Percentiles rank a stretch among this genome's conserved stretches.
These are phyloP conservation scores for Rhodotorula taiwanensis DNA, from an alignment of 768 basidiomycete species.

Conservation along the genomic window DNA sequence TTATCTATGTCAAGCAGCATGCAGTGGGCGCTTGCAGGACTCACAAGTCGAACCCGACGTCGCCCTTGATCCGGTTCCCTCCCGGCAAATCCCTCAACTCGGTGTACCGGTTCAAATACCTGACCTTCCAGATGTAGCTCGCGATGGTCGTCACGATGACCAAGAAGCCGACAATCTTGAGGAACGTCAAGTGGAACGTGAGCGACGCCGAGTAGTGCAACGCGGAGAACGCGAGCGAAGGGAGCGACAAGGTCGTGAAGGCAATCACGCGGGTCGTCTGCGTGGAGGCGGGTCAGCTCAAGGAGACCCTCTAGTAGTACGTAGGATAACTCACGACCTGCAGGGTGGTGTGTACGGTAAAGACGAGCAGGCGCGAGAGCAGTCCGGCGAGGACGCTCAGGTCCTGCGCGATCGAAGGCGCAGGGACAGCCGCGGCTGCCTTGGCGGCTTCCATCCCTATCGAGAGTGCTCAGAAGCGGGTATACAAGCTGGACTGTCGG, in stretches of 20 bases:
- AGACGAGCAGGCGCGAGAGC: not conserved
- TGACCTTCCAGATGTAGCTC: conserved; percentile 65
- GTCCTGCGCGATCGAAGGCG: conserved; percentile 3
- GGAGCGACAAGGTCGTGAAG: conserved; percentile 8
- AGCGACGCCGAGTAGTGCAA: conserved; percentile 29
- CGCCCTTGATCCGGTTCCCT: conserved; percentile 27
- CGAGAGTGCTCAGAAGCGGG: too few relatives aligned
- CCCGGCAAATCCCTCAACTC: conserved; percentile 45
- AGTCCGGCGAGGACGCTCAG: not conserved
- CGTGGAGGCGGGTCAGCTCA: too few relatives aligned
- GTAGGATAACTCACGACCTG: not conserved
- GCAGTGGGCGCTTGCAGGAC: conserved; percentile 53
- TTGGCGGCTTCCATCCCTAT: too few relatives aligned
- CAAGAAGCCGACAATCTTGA: conserved; percentile 72
- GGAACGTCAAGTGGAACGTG: conserved; percentile 70
- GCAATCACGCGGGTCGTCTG: not conserved
- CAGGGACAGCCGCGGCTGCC: too few relatives aligned
- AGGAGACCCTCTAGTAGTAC: not conserved
- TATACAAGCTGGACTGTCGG: too few relatives aligned
- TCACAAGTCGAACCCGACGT: conserved; percentile 43
- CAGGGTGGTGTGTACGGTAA: not conserved
- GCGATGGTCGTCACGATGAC: conserved; percentile 62
- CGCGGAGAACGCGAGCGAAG: not conserved
- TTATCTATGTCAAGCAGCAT: too few relatives aligned
- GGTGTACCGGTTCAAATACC: conserved; percentile 48